These are phyloP conservation scores for Thielaviopsis cerberus DNA, from an alignment of 2,329 filamentous ascomycete species.

Conservation along the genomic window DNA sequence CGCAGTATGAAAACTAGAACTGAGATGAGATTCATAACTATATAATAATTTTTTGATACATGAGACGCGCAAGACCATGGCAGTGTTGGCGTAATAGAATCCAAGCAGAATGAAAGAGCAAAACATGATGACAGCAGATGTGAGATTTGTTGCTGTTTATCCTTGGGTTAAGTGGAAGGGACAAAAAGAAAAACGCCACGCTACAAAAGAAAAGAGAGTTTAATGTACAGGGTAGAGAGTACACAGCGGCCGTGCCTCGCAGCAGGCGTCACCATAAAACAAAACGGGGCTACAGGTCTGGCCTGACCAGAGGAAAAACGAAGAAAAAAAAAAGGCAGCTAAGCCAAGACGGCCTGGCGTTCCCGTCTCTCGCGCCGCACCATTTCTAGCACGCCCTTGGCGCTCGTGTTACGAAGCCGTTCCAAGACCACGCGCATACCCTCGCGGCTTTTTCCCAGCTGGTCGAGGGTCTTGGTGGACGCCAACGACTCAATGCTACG, in stretches of 20 bases:
- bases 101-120: background rate
- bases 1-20: background rate
- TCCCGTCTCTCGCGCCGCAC: conserved; percentile 25
- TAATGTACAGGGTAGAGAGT: background rate
- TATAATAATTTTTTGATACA: background rate
- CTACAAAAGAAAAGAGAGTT: conserved; percentile 1
- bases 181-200: conserved; percentile 5
- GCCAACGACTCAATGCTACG: conserved; percentile 64
- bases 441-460: conserved; percentile 62
- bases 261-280: background rate
- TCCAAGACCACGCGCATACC: conserved; percentile 71
- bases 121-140: background rate
- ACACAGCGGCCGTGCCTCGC: background rate
- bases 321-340: background rate
- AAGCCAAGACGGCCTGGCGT: background rate
- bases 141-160: background rate
- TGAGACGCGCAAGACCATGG: background rate
- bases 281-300: background rate
- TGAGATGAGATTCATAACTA: background rate
- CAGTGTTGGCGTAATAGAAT: background rate
- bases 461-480: conserved; percentile 57
- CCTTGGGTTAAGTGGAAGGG: background rate
- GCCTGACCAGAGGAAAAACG: background rate
- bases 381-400: conserved; percentile 39
- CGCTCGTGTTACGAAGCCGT: conserved; percentile 39